Percentiles rank a stretch among this genome's conserved stretches.
phyloP scores from a whole-genome alignment of 441 rosid species.

The Daphne laureola region DNA sequence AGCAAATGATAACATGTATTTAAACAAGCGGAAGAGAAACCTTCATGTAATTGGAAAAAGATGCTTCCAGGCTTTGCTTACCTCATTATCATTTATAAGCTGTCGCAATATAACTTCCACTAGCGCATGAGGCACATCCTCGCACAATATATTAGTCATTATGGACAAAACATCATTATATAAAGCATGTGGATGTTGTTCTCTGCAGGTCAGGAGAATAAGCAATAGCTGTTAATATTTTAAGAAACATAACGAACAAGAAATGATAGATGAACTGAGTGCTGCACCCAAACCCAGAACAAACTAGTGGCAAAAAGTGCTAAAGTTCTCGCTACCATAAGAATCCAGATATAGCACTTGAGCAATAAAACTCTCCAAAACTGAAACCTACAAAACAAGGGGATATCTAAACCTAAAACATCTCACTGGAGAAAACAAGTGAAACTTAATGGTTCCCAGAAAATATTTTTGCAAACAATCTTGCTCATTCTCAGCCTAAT shows the following conservation, averaged over 20 bases:
- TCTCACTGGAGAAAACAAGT: slow-evolving; percentile 3
- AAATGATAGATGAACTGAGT: slow-evolving; percentile 7
- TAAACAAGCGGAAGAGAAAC: not conserved
- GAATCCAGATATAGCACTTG: not conserved
- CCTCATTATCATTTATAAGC: slow-evolving; percentile 71
- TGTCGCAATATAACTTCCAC: slow-evolving; percentile 52
- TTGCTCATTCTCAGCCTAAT: no score
- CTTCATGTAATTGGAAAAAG: slow-evolving; percentile 1
- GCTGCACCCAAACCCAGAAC: no score
- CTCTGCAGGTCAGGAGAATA: slow-evolving; percentile 36
- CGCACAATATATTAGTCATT: slow-evolving; percentile 58
- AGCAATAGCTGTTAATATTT: slow-evolving; percentile 8
- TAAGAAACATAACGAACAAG: slow-evolving; percentile 5
- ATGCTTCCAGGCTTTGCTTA: slow-evolving; percentile 20
- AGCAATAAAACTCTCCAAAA: slow-evolving; percentile 6
- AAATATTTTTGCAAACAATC: no score
- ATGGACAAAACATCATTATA: slow-evolving; percentile 51
- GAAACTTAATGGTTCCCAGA: no score
- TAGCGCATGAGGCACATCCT: slow-evolving; percentile 63
- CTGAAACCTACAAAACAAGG: slow-evolving; percentile 1
- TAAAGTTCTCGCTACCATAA: not conserved
- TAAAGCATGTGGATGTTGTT: slow-evolving; percentile 52
- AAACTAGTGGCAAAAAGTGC: not conserved
- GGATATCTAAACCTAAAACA: slow-evolving; percentile 7
- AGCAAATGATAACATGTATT: not conserved